Percentiles rank a stretch among this genome's conserved stretches.
Conservation (phyloP, 768 basidiomycete genomes). For the Lactarius akahatsu region DNA sequence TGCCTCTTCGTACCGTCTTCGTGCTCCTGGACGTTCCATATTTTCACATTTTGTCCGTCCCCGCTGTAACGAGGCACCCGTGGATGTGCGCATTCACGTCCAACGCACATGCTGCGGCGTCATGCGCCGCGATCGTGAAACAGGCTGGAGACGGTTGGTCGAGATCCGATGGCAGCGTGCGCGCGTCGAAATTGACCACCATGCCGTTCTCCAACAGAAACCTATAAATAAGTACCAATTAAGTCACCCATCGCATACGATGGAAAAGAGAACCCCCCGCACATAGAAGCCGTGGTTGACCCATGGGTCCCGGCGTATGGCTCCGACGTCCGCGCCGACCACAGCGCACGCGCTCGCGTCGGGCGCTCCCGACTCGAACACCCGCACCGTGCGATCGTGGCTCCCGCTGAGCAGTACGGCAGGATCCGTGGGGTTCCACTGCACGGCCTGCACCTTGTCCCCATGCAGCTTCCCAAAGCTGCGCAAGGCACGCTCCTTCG, state of each 20-base stretch:
- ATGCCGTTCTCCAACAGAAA: constrained; percentile 93
- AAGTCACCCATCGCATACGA: constrained; percentile 2
- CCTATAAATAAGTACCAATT: constrained; percentile 44
- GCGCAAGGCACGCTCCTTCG: constrained; percentile 65
- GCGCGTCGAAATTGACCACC: constrained; percentile 88
- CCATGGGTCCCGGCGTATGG: constrained; percentile 95
- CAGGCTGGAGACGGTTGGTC: constrained; percentile 62
- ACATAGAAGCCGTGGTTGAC: constrained; percentile 86
- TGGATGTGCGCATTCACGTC: constrained; percentile 89
- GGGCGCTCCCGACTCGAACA: constrained; percentile 88
- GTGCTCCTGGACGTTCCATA: constrained; percentile 87
- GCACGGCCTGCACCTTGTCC: constrained; percentile 95
- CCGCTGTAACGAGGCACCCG: constrained; percentile 92
- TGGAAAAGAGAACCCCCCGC: constrained; percentile 33
- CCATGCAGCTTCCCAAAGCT: constrained; percentile 80
- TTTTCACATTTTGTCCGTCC: constrained; percentile 93
- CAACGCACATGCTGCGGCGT: constrained; percentile 83
- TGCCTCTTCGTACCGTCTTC: constrained; percentile 59
- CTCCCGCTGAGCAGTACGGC: constrained; percentile 90
- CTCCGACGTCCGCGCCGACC: constrained; percentile 93
- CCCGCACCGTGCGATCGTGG: constrained; percentile 90
- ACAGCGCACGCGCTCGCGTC: constrained; percentile 79
- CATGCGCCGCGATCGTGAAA: constrained; percentile 92
- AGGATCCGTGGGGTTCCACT: constrained; percentile 90
- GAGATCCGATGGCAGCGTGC: constrained; percentile 71